Evolutionary conservation across 768 basidiomycete species (phyloP).

Genomic region (Hypsizygus marmoreus): DNA sequence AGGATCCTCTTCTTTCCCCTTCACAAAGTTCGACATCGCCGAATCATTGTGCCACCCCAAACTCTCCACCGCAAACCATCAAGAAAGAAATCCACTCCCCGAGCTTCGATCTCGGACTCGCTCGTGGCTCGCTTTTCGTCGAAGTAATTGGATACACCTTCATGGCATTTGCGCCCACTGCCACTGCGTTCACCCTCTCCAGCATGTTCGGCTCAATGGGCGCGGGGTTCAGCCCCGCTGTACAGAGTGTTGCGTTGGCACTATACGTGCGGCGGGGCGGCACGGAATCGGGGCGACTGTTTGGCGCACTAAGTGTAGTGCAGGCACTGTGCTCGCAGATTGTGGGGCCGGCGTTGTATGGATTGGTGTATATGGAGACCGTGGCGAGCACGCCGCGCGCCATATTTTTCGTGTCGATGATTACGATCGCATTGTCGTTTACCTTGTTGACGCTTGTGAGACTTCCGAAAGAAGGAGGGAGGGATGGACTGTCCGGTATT

Average conservation of each 20-base stretch:
- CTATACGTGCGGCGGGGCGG: slow-evolving; percentile 58
- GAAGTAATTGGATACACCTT: slow-evolving; percentile 53
- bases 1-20: slow-evolving; percentile 30
- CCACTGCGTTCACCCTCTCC: slow-evolving; percentile 52
- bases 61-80: slow-evolving; percentile 13
- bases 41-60: slow-evolving; percentile 5
- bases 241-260: slow-evolving; percentile 72
- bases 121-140: slow-evolving; percentile 59
- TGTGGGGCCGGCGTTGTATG: slow-evolving; percentile 72
- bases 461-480: slow-evolving; percentile 22
- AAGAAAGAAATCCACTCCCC: slow-evolving; percentile 41
- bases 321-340: slow-evolving; percentile 70
- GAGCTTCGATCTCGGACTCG: slow-evolving; percentile 69
- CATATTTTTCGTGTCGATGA: slow-evolving; percentile 63
- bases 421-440: slow-evolving; percentile 42
- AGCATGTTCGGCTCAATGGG: slow-evolving; percentile 58
- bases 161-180: slow-evolving; percentile 49
- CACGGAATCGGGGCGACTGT: slow-evolving; percentile 70
- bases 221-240: slow-evolving; percentile 62
- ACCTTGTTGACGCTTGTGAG: slow-evolving; percentile 49
- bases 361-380: slow-evolving; percentile 68
- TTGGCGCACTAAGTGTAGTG: slow-evolving; percentile 78
- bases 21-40: slow-evolving; percentile 19
- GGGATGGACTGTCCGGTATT: background rate
- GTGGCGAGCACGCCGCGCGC: slow-evolving; percentile 69